Evolutionary conservation across 2,329 filamentous ascomycete genomes (phyloP), one percentile per base, ranked within the genome.

Genomic region (Ascochyta viciae-villosae): DNA sequence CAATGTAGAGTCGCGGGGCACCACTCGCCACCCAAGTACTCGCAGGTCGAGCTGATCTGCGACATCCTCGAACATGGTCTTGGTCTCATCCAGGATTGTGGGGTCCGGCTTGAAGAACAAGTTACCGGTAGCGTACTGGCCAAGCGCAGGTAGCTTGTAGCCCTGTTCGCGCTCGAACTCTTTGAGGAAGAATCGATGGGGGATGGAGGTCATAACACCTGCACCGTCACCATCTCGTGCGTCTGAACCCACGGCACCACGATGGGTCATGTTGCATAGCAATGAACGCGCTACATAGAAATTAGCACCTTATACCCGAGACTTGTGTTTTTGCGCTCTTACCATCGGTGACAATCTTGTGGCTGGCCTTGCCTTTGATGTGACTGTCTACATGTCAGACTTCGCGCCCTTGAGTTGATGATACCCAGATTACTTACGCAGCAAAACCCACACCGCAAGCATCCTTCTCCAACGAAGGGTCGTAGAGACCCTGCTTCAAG

Each of bases 231-330:
- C 95, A 76, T 99, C 95, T 83, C 95, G 90, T 74, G 92, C 92
- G 83, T 99, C 95, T 58, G 95, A 98, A 68, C 95, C 95, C 70
- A 98, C 94, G 63, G 95, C 95, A 83, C 95, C 95, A 77, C 95
- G 90, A 83, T 99, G 95, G 84, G 95, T 98, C 95, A 99, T 99
- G 85, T 99, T 98, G 85, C 95, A 99, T 62, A 99, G 88, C 60
- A 99, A 84, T 79, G 93, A 96, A 65, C 91, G 90, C 66, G 93
- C 91, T 95, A 69, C 40, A 58, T 29, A 62, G 34, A 12, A 43
- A 38, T 61, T 56, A 75, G 82, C 66, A 80, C 3, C 12, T 24
- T 43, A 15, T 15, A 26, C 31, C 0, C 2, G 7, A 12, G 15
- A 40, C 15, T n/a, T 23, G 3, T 34, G 29, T 29, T 2, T 8